phyloP scores from a whole-genome alignment of 805 yeast genomes.

The Starmerella sp. region DNA sequence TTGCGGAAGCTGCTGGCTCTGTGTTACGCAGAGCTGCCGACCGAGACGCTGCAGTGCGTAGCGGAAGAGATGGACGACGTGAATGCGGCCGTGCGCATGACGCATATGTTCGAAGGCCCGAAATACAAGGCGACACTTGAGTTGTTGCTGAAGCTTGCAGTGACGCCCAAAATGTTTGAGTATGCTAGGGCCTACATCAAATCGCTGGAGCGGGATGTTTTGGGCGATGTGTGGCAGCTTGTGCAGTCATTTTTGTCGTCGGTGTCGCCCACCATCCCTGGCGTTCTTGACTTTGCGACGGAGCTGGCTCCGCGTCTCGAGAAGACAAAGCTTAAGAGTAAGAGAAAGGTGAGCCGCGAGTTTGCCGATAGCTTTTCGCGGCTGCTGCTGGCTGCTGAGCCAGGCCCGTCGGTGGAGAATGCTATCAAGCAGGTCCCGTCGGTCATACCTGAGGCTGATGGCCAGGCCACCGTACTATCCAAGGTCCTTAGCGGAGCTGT shows the following conservation, averaged over 20 bases:
- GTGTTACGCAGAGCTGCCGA: conserved; percentile 18
- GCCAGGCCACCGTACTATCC: conserved; percentile 39
- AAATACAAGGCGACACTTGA: conserved; percentile 18
- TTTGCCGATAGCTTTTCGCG: conserved; percentile 37
- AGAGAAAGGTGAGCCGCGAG: conserved; percentile 43
- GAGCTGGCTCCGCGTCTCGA: conserved; percentile 13
- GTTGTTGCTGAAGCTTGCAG: conserved; percentile 11
- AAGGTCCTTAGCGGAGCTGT: conserved; percentile 34
- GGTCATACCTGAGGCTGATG: conserved; percentile 51
- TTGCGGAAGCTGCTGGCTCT: conserved; percentile 22
- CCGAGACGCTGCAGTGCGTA: conserved; percentile 16
- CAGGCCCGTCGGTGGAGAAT: conserved; percentile 24
- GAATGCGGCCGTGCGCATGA: conserved; percentile 18
- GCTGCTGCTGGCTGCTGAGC: conserved; percentile 19
- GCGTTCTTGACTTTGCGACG: background rate
- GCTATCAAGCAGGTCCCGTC: conserved; percentile 34
- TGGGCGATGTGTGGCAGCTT: conserved; percentile 67
- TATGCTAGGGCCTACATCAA: conserved; percentile 53
- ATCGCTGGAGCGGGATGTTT: conserved; percentile 60
- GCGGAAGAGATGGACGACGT: conserved; percentile 3
- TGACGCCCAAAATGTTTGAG: conserved; percentile 9
- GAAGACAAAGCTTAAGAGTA: conserved; percentile 8
- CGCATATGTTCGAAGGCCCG: conserved; percentile 23
- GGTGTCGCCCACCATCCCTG: conserved; percentile 36
- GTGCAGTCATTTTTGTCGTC: conserved; percentile 51